These are phyloP conservation scores for Candida morakotiae DNA, from an alignment of 805 yeast species.

Conservation along the genomic window DNA sequence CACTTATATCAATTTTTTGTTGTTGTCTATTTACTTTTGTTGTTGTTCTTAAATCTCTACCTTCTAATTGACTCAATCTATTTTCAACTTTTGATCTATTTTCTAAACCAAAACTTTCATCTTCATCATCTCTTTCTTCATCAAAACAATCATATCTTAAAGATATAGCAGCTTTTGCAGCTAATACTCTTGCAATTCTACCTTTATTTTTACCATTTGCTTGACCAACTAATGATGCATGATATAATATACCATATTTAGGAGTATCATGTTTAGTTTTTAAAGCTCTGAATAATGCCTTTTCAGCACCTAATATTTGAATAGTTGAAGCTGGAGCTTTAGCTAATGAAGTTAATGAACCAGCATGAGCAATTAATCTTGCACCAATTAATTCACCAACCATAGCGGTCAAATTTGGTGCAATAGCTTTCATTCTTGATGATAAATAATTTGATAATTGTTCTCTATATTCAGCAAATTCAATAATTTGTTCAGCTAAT, in stretches of 20 bases:
- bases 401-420: constrained; percentile 92
- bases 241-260: constrained; percentile 94
- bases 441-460: constrained; percentile 87
- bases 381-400: constrained; percentile 99
- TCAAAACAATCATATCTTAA: constrained; percentile 94
- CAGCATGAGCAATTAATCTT: constrained; percentile 95
- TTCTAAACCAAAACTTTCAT: constrained; percentile 88
- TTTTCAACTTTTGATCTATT: constrained; percentile 92
- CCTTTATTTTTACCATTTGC: constrained; percentile 98
- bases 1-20: constrained; percentile 81
- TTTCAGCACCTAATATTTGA: constrained; percentile 98
- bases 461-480: constrained; percentile 94
- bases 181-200: constrained; percentile 96
- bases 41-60: constrained; percentile 91
- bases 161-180: constrained; percentile 97
- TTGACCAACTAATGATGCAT: constrained; percentile 95
- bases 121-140: constrained; percentile 90
- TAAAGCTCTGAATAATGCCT: constrained; percentile 96
- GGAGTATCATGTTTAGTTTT: constrained; percentile 99
- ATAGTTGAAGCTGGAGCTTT: constrained; percentile 99
- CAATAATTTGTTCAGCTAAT: constrained; percentile 94
- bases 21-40: constrained; percentile 77
- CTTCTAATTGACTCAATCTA: constrained; percentile 92
- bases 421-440: constrained; percentile 97
- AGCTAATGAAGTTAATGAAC: constrained; percentile 89